Base-by-base conservation (phyloP, 2,329 filamentous ascomycete species). In the Diaporthe longicolla region DNA sequence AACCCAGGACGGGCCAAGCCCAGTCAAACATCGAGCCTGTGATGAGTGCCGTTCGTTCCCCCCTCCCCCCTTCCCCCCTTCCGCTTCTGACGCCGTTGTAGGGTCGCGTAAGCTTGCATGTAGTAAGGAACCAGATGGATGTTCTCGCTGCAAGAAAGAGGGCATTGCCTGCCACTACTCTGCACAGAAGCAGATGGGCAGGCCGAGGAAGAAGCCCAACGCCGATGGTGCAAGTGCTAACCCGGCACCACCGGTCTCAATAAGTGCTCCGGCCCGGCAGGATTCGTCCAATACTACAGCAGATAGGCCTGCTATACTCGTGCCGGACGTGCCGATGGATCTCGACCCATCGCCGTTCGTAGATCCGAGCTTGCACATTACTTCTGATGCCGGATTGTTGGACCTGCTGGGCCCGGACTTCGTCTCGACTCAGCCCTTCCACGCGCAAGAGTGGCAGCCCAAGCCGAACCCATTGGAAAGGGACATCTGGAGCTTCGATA, bases 61-160 rank as follows among this genome's bases (percentile, higher is more conserved):
- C 82, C 89, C 86, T 52, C 68, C 69, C 68, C 69, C 82, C 89
- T 86, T 52, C 68, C 69, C 68, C 69, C 54, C 24, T n/a, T 32
- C 69, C 43, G 13, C 32, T 74, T 70, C 72, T 72, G 66, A 66
- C 71, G 19, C 45, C 37, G 4, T 73, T 21, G 9, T 74, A 93
- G 91, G 91, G 78, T 84, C 85, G 32, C 87, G 91, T 70, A 93
- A 93, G 79, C 87, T 93, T 61, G 90, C 90, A 59, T 93, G 91
- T 80, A 88, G 89, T 54, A 93, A 93, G 78, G 89, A 92, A 77
- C 80, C 84, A 1, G 85, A 88, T 70, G 90, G 90, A 72, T 93
- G 91, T 80, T 82, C 85, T 10, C 87, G 91, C 73, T 93, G 91
- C 79, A 85, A 82, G 71, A 85, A 85, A 72, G 91, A 93, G 77